Percentiles rank a stretch among this genome's conserved stretches.
phyloP scores from a whole-genome alignment of 495 filamentous ascomycete genomes.

The Lophiostoma macrostomum region DNA sequence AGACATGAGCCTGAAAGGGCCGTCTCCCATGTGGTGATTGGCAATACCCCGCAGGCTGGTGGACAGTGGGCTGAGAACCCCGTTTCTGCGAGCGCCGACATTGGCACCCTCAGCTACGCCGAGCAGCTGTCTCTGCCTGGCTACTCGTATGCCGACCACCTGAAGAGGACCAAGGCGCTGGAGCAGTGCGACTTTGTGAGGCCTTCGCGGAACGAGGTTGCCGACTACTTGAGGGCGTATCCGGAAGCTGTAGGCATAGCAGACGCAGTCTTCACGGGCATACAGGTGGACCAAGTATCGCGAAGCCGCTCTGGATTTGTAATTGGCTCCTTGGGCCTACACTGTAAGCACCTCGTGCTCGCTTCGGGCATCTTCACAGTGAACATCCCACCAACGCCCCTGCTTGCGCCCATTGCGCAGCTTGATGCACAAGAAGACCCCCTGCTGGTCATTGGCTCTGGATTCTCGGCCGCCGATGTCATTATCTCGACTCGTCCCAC shows the following conservation, averaged over 20 bases:
- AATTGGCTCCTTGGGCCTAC: constrained; percentile 52
- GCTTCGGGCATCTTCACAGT: constrained; percentile 64
- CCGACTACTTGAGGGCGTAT: constrained; percentile 57
- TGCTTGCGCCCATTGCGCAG: constrained; percentile 43
- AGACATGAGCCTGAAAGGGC: constrained; percentile 49
- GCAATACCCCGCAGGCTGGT: constrained; percentile 52
- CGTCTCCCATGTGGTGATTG: constrained; percentile 59
- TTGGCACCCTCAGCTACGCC: constrained; percentile 54
- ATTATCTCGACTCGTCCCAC: constrained; percentile 54
- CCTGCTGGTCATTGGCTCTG: constrained; percentile 59
- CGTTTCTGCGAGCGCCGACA: constrained; percentile 49
- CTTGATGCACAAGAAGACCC: constrained; percentile 30
- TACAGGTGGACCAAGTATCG: constrained; percentile 45
- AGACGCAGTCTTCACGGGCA: constrained; percentile 49
- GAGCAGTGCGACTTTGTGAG: constrained; percentile 54
- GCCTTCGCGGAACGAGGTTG: constrained; percentile 57
- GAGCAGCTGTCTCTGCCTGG: constrained; percentile 64
- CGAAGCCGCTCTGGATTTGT: constrained; percentile 52
- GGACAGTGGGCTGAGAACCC: constrained; percentile 65
- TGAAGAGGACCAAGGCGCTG: constrained; percentile 43
- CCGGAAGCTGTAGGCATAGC: constrained; percentile 54
- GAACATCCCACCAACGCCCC: constrained; percentile 51
- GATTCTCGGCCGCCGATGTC: constrained; percentile 63
- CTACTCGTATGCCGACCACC: constrained; percentile 59
- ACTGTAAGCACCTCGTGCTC: constrained; percentile 60